A percentile compares a stretch with the other conserved stretches of the same genome.
phyloP scores from a whole-genome alignment of 1,284 basidiomycete genomes.

The Apiotrichum montevideense region DNA sequence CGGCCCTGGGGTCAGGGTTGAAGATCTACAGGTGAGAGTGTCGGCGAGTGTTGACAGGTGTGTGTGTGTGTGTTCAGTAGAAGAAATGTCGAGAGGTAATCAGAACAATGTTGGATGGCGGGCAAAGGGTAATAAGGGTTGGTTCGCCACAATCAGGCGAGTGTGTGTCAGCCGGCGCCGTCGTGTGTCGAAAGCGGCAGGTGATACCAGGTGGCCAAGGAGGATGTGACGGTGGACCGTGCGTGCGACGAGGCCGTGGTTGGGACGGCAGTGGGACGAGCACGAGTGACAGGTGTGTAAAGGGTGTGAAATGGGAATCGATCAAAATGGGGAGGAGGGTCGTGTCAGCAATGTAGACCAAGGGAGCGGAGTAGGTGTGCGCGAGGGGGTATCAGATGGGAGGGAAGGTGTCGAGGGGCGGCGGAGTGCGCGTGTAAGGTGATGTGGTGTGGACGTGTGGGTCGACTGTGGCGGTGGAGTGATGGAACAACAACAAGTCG shows the following conservation, averaged over 20 bases:
- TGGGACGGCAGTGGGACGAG: neutral
- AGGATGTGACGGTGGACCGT: neutral
- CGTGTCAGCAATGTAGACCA: neutral
- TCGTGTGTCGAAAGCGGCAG: no score
- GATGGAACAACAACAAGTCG: no score
- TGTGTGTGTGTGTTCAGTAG: no score
- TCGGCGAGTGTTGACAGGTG: neutral
- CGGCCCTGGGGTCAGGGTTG: constrained; percentile 36
- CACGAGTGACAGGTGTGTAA: no score
- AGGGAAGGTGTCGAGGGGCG: neutral
- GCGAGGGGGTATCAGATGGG: no score
- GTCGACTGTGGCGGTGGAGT: no score
- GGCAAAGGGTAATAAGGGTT: no score
- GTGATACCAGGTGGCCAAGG: neutral
- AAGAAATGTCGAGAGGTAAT: no score
- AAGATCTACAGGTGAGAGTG: constrained; percentile 34
- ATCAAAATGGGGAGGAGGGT: neutral
- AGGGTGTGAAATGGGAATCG: no score
- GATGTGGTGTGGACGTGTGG: neutral
- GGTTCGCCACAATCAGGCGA: no score
- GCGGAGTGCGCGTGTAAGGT: neutral
- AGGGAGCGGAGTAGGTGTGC: neutral
- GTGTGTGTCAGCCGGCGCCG: no score
- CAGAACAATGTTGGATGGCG: neutral
- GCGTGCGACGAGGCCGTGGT: neutral